Percentiles rank a stretch among this genome's conserved stretches.
These are phyloP conservation scores for Ceratocystis smalleyi DNA, from an alignment of 2,329 filamentous ascomycete species.

Conservation along the genomic window DNA sequence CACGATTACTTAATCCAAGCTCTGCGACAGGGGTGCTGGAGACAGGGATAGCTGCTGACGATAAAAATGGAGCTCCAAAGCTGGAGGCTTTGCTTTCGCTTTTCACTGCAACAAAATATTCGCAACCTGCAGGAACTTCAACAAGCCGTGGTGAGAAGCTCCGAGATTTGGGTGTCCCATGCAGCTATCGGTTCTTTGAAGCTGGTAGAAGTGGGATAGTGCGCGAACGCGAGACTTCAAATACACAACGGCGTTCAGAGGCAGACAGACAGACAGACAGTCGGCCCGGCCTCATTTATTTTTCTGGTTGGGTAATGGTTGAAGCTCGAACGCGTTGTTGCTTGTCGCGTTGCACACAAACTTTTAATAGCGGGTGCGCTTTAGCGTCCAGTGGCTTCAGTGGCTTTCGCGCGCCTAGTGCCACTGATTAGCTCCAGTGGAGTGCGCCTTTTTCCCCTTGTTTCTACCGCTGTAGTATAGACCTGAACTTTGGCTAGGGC, in stretches of 20 bases:
- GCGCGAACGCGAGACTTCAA: no score
- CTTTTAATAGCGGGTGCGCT: neutral
- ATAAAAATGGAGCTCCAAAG: neutral
- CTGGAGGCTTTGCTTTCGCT: neutral
- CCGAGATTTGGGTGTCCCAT: no score
- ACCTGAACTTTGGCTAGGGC: neutral
- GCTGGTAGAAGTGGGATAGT: no score
- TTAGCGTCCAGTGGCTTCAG: neutral
- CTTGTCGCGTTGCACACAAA: neutral
- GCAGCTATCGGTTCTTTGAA: no score
- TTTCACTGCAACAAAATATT: neutral
- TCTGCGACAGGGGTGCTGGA: neutral
- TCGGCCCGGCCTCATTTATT: neutral
- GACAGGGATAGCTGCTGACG: neutral
- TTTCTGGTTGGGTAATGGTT: neutral
- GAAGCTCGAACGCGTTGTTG: neutral
- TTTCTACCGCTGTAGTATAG: neutral
- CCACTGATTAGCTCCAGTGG: no score
- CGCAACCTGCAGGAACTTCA: neutral
- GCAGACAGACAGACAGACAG: no score
- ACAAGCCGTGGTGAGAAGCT: no score
- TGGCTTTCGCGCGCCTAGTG: no score
- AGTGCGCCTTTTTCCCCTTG: neutral
- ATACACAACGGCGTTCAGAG: no score
- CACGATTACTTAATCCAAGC: slow-evolving; percentile 12